Evolutionary conservation across 768 basidiomycete species (phyloP).

Genomic region (Pisolithus microcarpus): DNA sequence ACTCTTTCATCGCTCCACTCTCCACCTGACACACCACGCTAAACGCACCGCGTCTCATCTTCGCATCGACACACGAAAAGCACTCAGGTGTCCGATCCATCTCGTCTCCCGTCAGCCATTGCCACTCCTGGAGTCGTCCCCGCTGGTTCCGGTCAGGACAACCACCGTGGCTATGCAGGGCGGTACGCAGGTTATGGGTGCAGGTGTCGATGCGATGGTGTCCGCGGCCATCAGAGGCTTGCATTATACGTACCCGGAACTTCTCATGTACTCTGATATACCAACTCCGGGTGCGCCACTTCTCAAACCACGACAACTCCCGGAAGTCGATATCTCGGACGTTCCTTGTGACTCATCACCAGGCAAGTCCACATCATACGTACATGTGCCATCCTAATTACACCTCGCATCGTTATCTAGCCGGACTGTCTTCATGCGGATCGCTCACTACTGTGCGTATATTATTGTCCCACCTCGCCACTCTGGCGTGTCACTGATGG

Average conservation of each 20-base stretch:
- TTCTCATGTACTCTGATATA: neutral
- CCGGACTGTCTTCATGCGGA: slow-evolving; percentile 7
- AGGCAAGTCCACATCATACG: slow-evolving; percentile 8
- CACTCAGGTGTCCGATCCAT: slow-evolving; percentile 32
- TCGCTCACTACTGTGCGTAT: slow-evolving; percentile 15
- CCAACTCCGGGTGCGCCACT: slow-evolving; percentile 20
- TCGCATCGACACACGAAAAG: slow-evolving; percentile 35
- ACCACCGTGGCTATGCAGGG: too few relatives aligned
- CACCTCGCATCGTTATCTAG: neutral
- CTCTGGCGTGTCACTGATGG: neutral
- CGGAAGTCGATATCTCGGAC: slow-evolving; percentile 17
- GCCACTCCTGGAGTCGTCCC: slow-evolving; percentile 28
- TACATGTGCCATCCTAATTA: neutral
- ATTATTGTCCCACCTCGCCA: neutral
- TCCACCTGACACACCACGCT: slow-evolving; percentile 39
- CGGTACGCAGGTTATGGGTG: too few relatives aligned
- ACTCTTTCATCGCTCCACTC: slow-evolving; percentile 27
- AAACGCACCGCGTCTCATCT: slow-evolving; percentile 40
- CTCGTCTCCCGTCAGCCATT: slow-evolving; percentile 36
- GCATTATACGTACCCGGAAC: neutral
- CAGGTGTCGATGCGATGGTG: neutral
- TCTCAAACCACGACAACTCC: slow-evolving; percentile 17
- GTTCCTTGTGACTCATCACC: slow-evolving; percentile 6
- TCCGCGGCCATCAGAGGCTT: neutral
- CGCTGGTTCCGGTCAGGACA: neutral